Conservation (phyloP, 371 early-diverging fungal species). For the Lichtheimia ramosa region DNA sequence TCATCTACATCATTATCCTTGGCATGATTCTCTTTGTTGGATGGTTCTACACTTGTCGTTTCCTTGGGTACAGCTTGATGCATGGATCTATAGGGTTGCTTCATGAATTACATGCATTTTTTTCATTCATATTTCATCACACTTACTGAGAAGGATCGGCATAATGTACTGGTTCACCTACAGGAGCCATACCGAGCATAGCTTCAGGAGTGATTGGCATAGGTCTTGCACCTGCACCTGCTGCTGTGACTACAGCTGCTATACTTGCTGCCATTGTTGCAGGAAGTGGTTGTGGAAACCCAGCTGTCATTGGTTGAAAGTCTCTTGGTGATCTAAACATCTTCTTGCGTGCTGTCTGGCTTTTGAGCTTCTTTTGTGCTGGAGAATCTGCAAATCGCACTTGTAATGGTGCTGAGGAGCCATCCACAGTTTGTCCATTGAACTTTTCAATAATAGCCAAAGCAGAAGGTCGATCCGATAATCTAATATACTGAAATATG, state of each 20-base stretch:
- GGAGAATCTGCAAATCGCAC: constrained; percentile 83
- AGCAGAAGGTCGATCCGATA: constrained; percentile 72
- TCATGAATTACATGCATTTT: too few relatives aligned
- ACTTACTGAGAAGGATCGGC: neutral
- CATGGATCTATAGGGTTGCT: too few relatives aligned
- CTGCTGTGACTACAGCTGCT: neutral
- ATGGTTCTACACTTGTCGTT: neutral
- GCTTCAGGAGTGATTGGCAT: constrained; percentile 55
- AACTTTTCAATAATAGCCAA: constrained; percentile 67
- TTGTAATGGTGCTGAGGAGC: constrained; percentile 67
- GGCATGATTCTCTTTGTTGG: neutral
- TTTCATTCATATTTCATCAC: neutral
- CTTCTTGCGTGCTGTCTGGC: constrained; percentile 24
- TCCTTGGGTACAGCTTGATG: neutral
- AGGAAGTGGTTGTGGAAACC: constrained; percentile 28
- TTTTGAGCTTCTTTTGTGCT: constrained; percentile 79
- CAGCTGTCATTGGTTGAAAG: constrained; percentile 36
- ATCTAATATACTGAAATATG: constrained; percentile 42
- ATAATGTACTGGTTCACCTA: neutral
- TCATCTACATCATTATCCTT: constrained; percentile 14
- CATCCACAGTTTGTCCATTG: constrained; percentile 62
- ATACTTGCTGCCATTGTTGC: neutral
- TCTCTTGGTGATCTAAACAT: constrained; percentile 32
- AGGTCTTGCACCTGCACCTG: neutral
- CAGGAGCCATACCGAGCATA: constrained; percentile 45